These are phyloP conservation scores for Backusella morwellensis DNA, from an alignment of 192 early-diverging fungal species.

Conservation along the genomic window DNA sequence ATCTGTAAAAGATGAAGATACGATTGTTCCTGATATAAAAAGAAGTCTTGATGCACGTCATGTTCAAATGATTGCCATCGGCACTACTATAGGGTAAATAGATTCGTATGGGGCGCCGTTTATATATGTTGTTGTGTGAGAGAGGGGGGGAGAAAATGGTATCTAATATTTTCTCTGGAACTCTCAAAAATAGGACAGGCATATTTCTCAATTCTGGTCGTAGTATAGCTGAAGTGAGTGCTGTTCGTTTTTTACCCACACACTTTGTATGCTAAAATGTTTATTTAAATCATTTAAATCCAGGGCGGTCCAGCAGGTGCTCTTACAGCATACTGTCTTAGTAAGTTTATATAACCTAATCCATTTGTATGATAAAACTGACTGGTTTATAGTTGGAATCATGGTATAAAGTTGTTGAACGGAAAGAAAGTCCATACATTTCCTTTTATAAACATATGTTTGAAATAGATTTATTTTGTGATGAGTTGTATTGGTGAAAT, in stretches of 20 bases:
- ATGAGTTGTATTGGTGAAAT: constrained; percentile 86
- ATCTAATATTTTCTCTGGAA: not conserved
- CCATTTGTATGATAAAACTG: too few species aligned
- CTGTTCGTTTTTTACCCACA: not conserved
- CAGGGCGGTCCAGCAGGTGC: too few species aligned
- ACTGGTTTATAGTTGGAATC: too few species aligned
- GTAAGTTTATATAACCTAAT: too few species aligned
- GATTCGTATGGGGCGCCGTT: too few species aligned
- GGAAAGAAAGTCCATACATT: too few species aligned
- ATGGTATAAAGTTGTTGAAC: too few species aligned
- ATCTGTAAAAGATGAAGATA: not conserved
- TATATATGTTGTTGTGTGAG: not conserved
- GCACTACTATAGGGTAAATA: constrained; percentile 26
- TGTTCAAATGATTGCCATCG: constrained; percentile 34
- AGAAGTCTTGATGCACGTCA: constrained; percentile 24
- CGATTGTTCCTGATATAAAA: not conserved
- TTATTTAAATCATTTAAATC: too few species aligned
- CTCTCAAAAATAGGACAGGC: constrained; percentile 48
- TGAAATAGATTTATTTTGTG: constrained; percentile 56
- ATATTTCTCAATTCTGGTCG: constrained; percentile 70
- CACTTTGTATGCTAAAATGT: too few species aligned
- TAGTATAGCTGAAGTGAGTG: constrained; percentile 47
- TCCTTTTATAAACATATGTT: too few species aligned
- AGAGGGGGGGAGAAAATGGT: not conserved
- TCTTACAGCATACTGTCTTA: too few species aligned